phyloP scores from a whole-genome alignment of 129 eudicot species.

The Helianthus tuberosus region DNA sequence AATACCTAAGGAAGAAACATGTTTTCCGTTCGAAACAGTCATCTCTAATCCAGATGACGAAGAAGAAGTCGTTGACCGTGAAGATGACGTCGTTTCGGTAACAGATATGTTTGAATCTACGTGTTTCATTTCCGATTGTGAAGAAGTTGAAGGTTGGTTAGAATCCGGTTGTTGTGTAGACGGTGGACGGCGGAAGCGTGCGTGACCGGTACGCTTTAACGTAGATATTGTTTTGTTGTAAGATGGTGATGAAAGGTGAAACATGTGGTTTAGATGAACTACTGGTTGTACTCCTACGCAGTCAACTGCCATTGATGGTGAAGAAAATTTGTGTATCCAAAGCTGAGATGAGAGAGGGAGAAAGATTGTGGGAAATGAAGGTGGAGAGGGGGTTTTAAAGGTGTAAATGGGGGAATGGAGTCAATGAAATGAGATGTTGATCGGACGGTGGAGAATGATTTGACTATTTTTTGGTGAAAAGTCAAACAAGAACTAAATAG shows the following conservation, averaged over 20 bases:
- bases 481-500: constrained; percentile 32
- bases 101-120: neutral
- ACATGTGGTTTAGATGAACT: constrained; percentile 29
- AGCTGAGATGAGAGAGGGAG: neutral
- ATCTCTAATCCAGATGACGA: constrained; percentile 40
- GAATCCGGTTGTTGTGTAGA: constrained; percentile 4
- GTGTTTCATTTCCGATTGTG: constrained; percentile 24
- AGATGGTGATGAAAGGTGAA: constrained; percentile 24
- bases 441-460: constrained; percentile 39
- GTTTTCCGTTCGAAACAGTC: constrained; percentile 70
- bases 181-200: constrained; percentile 78
- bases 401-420: constrained; percentile 16
- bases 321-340: neutral
- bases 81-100: constrained; percentile 11
- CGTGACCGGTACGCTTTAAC: constrained; percentile 71
- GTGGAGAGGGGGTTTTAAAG: constrained; percentile 4
- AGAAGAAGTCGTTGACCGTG: constrained; percentile 52
- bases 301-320: constrained; percentile 41
- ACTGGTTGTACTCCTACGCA: constrained; percentile 31
- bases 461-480: constrained; percentile 18
- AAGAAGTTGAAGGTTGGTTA: constrained; percentile 33
- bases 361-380: constrained; percentile 1
- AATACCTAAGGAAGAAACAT: constrained; percentile 31
- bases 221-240: constrained; percentile 26
- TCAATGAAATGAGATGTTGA: constrained; percentile 12